Conservation (phyloP, 2,329 filamentous ascomycete genomes). For the Endoconidiophora laricicola region DNA sequence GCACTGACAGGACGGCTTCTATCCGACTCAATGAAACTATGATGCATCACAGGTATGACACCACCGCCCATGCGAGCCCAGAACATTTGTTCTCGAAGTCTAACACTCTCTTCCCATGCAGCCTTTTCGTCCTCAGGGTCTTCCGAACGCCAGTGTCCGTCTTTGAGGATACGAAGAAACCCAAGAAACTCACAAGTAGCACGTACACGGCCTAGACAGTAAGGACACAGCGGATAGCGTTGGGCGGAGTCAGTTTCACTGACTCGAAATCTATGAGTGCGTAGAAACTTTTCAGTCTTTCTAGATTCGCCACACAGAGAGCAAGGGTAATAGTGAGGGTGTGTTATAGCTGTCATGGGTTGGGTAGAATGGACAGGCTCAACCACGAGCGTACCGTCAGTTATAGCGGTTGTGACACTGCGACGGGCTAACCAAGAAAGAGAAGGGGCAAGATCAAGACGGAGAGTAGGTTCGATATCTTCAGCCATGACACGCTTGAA, state of each 20-base stretch:
- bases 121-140: constrained; percentile 69
- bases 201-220: constrained; percentile 69
- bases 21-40: background rate
- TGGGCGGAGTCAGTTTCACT: constrained; percentile 76
- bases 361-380: constrained; percentile 60
- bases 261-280: constrained; percentile 77
- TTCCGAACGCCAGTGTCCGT: constrained; percentile 77
- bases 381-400: constrained; percentile 71
- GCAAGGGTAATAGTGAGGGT: constrained; percentile 50
- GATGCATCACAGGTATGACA: constrained; percentile 47
- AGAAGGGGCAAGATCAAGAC: constrained; percentile 75
- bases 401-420: constrained; percentile 66
- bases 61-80: constrained; percentile 88
- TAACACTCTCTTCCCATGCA: constrained; percentile 89
- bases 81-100: constrained; percentile 86
- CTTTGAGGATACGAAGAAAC: constrained; percentile 78
- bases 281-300: constrained; percentile 50
- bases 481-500: constrained; percentile 81
- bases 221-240: constrained; percentile 75
- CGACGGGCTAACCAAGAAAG: constrained; percentile 87
- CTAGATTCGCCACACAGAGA: constrained; percentile 77
- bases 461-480: constrained; percentile 85
- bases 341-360: constrained; percentile 31
- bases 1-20: constrained; percentile 23
- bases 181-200: constrained; percentile 86